phyloP scores from a whole-genome alignment of 2,329 filamentous ascomycete genomes.

The Scedosporium apiospermum region DNA sequence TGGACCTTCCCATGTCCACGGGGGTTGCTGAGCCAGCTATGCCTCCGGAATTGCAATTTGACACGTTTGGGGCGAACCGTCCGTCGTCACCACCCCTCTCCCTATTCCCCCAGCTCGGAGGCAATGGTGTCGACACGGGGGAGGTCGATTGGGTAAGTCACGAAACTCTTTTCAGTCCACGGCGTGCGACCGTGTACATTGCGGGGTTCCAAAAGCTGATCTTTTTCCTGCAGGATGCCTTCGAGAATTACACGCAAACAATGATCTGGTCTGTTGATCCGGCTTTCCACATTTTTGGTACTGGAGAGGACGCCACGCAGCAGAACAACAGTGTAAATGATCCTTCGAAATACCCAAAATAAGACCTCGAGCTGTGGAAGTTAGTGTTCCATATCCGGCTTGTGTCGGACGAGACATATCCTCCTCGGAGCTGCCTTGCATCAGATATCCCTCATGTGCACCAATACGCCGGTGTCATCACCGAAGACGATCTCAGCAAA shows the following conservation, averaged over 20 bases:
- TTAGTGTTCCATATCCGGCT: neutral
- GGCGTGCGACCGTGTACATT: neutral
- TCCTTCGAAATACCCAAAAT: neutral
- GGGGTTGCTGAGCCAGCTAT: neutral
- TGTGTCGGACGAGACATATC: neutral
- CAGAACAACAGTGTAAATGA: neutral
- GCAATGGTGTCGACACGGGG: constrained; percentile 27
- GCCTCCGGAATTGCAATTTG: constrained; percentile 3
- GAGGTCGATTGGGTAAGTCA: constrained; percentile 51
- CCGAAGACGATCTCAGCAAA: too few species aligned
- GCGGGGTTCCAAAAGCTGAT: too few species aligned
- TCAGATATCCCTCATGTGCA: too few species aligned
- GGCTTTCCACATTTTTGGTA: neutral
- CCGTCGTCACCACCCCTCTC: constrained; percentile 1
- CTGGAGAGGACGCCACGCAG: neutral
- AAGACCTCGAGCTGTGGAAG: neutral
- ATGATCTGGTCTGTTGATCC: constrained; percentile 6
- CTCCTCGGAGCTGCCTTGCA: too few species aligned
- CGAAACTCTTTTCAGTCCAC: neutral
- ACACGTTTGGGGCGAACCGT: constrained; percentile 1
- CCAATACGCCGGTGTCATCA: too few species aligned
- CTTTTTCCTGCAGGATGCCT: constrained; percentile 31
- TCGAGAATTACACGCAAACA: constrained; percentile 46
- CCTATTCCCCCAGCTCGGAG: constrained; percentile 8
- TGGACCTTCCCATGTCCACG: constrained; percentile 1